Evolutionary conservation across 345 rosid genomes (phyloP).

Genomic region (Erodium maritimum): DNA sequence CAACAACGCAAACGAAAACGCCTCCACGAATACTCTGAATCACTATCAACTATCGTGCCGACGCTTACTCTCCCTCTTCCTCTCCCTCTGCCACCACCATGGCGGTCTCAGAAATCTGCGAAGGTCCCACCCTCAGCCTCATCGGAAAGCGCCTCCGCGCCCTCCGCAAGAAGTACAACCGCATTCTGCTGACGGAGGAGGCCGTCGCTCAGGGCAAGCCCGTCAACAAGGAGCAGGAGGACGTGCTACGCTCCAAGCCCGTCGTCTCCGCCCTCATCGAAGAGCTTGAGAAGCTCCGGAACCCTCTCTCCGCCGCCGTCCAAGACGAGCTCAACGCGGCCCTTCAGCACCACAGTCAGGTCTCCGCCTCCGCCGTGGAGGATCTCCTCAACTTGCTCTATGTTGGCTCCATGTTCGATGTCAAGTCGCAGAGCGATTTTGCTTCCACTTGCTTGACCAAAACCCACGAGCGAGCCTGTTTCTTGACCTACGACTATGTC

Average conservation of each 20-base stretch:
- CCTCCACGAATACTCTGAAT: too few species aligned
- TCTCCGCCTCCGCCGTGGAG: constrained; percentile 15
- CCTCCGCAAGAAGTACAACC: constrained; percentile 73
- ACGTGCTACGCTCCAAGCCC: constrained; percentile 75
- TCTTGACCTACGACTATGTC: constrained; percentile 79
- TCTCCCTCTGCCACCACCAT: too few species aligned
- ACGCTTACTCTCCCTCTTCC: too few species aligned
- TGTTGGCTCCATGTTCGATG: constrained; percentile 71
- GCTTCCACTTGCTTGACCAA: constrained; percentile 67
- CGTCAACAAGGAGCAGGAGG: constrained; percentile 78
- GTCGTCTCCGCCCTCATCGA: constrained; percentile 49
- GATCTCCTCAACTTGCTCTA: constrained; percentile 74
- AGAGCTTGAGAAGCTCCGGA: constrained; percentile 79
- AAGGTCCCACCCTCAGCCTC: constrained; percentile 71
- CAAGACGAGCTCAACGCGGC: constrained; percentile 58
- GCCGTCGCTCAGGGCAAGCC: constrained; percentile 62
- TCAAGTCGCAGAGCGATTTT: constrained; percentile 68
- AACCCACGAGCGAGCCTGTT: constrained; percentile 79
- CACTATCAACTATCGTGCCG: too few species aligned
- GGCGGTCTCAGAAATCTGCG: constrained; percentile 26
- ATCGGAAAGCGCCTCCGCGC: constrained; percentile 89
- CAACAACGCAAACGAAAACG: too few species aligned
- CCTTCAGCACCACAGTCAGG: constrained; percentile 9
- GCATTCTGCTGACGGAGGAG: constrained; percentile 77
- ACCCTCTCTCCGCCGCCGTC: constrained; percentile 53